phyloP scores from a whole-genome alignment of 345 rosid genomes.

The Salix viminalis region DNA sequence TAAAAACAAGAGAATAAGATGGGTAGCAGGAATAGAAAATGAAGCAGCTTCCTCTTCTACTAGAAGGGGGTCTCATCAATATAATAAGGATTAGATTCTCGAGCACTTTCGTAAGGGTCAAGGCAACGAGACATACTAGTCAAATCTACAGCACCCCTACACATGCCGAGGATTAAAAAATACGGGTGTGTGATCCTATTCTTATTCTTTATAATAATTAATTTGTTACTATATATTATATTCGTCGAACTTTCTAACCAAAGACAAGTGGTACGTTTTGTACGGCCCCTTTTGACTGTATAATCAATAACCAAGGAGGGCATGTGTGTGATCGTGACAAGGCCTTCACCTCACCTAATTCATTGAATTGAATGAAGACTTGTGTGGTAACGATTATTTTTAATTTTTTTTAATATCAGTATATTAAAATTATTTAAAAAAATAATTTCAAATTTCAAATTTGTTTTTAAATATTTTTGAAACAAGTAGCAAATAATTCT shows the following conservation, averaged over 20 bases:
- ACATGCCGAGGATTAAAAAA: background rate
- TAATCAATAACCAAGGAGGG: background rate
- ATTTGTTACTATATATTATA: background rate
- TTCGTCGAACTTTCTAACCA: background rate
- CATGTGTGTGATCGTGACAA: background rate
- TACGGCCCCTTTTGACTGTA: slow-evolving; percentile 1
- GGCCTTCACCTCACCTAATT: background rate
- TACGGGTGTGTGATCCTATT: background rate
- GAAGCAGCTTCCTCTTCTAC: too few species aligned
- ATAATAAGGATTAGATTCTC: background rate
- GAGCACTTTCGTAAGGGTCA: background rate
- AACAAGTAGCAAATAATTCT: too few species aligned
- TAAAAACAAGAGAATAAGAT: too few species aligned
- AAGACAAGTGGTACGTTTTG: background rate
- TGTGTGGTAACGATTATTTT: too few species aligned
- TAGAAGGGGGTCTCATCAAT: too few species aligned
- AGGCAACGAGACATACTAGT: background rate
- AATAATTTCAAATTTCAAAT: too few species aligned
- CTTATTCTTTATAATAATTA: background rate
- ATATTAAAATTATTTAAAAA: too few species aligned
- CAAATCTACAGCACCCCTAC: background rate
- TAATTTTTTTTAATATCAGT: too few species aligned
- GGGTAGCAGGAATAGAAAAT: too few species aligned
- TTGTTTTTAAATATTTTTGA: too few species aligned
- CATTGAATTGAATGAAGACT: too few species aligned